These are phyloP conservation scores for Limonium bicolor DNA, from an alignment of 148 eudicot species.

Conservation along the genomic window DNA sequence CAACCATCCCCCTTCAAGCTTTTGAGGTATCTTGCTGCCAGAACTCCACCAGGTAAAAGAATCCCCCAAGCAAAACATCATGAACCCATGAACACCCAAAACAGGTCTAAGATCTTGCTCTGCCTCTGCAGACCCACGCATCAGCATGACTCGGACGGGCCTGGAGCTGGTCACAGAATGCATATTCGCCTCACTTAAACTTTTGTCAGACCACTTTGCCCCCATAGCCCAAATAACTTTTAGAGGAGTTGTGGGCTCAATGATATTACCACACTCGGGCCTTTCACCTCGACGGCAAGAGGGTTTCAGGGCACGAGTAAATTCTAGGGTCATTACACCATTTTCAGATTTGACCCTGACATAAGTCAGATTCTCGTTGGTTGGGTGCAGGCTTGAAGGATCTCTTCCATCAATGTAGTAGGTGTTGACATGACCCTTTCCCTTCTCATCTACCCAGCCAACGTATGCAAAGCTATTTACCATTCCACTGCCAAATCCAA, in stretches of 20 bases:
- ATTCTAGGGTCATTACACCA: conserved; percentile 86
- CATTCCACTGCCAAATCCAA: conserved; percentile 84
- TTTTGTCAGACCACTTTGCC: conserved; percentile 59
- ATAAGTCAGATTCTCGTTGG: conserved; percentile 71
- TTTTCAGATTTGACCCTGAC: conserved; percentile 89
- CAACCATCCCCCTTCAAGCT: conserved; percentile 74
- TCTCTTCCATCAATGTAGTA: conserved; percentile 77
- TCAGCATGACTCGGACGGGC: conserved; percentile 57
- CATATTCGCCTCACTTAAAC: conserved; percentile 66
- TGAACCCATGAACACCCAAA: conserved; percentile 83
- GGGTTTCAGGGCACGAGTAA: conserved; percentile 80
- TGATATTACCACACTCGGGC: conserved; percentile 69
- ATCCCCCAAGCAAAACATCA: conserved; percentile 99
- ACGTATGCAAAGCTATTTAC: conserved; percentile 80
- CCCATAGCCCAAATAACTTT: conserved; percentile 97
- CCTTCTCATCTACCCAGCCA: conserved; percentile 76
- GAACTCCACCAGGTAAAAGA: conserved; percentile 69
- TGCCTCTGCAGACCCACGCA: conserved; percentile 82
- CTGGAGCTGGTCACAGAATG: conserved; percentile 72
- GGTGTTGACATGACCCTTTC: conserved; percentile 56
- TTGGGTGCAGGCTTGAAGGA: conserved; percentile 52
- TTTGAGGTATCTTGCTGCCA: conserved; percentile 74
- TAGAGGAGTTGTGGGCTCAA: conserved; percentile 74
- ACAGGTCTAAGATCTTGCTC: conserved; percentile 84
- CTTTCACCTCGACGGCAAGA: conserved; percentile 36